Evolutionary conservation across 2,329 filamentous ascomycete genomes (phyloP).

Genomic region (Diplodia corticola): DNA sequence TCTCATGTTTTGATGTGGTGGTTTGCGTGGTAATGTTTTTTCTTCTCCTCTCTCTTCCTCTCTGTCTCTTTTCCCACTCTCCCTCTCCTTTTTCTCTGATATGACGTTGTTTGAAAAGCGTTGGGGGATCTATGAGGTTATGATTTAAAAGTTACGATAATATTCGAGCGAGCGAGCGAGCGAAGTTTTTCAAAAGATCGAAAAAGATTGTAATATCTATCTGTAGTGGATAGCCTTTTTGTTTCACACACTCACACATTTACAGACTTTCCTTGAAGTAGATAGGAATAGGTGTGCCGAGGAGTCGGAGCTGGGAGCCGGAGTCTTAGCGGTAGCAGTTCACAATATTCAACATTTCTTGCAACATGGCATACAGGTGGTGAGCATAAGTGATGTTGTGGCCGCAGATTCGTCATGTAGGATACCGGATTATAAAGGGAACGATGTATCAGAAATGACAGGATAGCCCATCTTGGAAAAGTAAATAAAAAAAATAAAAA

Average conservation of each 20-base stretch:
- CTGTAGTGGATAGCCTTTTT: neutral
- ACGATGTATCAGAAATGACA: no score
- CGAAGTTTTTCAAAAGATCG: neutral
- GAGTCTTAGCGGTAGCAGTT: no score
- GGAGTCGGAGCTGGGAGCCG: neutral
- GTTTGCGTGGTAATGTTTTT: neutral
- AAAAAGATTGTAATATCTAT: neutral
- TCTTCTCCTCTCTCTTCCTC: no score
- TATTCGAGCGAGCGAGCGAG: neutral
- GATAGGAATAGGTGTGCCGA: neutral
- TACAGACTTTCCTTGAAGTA: neutral
- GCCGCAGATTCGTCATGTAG: no score
- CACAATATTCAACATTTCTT: no score
- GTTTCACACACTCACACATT: neutral
- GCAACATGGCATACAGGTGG: no score
- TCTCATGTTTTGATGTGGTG: neutral
- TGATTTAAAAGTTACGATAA: neutral
- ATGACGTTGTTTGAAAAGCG: neutral
- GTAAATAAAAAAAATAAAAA: neutral
- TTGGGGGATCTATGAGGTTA: neutral
- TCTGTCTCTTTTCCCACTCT: no score
- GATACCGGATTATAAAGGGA: no score
- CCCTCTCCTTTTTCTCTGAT: no score
- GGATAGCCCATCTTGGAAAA: no score
- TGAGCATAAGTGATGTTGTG: no score